Conservation (phyloP, 352 stramenopile genomes). For the Globisporangium middletonii region DNA sequence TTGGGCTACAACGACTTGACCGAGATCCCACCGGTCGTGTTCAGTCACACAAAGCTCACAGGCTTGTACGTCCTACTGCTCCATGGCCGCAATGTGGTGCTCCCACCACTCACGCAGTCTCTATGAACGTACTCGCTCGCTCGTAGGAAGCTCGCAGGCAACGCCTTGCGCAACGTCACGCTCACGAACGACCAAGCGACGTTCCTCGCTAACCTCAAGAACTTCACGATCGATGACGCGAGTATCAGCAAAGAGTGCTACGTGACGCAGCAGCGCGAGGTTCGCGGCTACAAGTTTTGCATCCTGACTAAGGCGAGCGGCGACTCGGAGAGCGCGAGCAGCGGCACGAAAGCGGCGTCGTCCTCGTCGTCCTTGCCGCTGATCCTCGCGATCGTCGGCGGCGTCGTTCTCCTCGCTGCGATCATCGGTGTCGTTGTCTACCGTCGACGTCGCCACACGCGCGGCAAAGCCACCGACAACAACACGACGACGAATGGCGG, state of each 20-base stretch:
- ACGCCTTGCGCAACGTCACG: constrained; percentile 1
- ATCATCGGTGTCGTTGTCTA: background rate
- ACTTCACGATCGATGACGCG: constrained; percentile 3
- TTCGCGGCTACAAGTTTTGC: constrained; percentile 1
- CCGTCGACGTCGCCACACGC: background rate
- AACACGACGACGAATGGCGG: background rate
- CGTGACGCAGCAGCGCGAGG: background rate
- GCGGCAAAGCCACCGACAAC: background rate
- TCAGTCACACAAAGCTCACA: constrained; percentile 2
- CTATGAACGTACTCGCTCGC: background rate
- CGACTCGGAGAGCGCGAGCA: background rate
- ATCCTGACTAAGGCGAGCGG: background rate
- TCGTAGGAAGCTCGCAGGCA: constrained; percentile 2
- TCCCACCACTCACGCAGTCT: background rate
- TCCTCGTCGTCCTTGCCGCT: background rate
- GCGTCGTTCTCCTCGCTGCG: background rate
- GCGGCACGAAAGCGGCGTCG: background rate
- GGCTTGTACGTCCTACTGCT: constrained; percentile 1
- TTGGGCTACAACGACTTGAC: background rate
- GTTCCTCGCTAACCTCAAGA: constrained; percentile 1
- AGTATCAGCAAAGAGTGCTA: constrained; percentile 1
- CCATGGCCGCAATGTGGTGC: background rate
- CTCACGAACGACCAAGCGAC: background rate
- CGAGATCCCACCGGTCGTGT: constrained; percentile 1
- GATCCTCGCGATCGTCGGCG: background rate